Base-by-base conservation (phyloP, 805 yeast genomes). In the Wickerhamiella slavikovae region DNA sequence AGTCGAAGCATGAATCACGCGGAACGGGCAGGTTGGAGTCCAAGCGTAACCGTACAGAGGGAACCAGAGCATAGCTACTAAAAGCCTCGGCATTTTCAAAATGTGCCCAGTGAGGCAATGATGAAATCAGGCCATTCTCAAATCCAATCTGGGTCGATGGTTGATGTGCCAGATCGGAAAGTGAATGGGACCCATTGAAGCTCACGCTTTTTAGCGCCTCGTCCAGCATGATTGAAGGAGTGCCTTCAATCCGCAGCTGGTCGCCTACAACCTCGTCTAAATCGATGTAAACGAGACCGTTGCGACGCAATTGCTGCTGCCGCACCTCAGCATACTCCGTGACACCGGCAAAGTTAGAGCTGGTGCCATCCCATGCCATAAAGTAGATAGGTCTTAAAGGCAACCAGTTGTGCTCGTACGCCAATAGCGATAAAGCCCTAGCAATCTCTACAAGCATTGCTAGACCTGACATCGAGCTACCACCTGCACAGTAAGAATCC, bases 381-480 rank as follows among this genome's bases (percentile, higher is more conserved):
- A 83, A 82, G 43, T 73, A 72, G 10, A 83, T 71, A 3, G 83
- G 62, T 47, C 96, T 64, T 23, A 80, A 49, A 0, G 96, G 95
- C 27, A 59, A 56, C 95, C 95, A 83, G 35, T 71, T 68, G 40
- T 62, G 63, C 22, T 69, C 58, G 30, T 67, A 58, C 34, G 66
- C 70, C 48, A 82, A 54, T 17, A 66, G 58, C 14, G 78, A 68
- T 31, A 82, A 66, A 0, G 76, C 48, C 33, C 74, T 66, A 7
- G 77, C 67, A 34, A 83, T 51, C 37, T 83, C 85, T 15, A 83
- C 49, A 31, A 83, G 44, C 1, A 74, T 55, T 0, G 73, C 68
- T 1, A 89, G 71, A 1, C 93, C 91, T 3, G 91, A 70, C 38
- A 68, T 66, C 20, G 66, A 60, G 3, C 65, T 52, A 0, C 91